phyloP scores from a whole-genome alignment of 106 monocot genomes.

The Amphibolis antarctica region DNA sequence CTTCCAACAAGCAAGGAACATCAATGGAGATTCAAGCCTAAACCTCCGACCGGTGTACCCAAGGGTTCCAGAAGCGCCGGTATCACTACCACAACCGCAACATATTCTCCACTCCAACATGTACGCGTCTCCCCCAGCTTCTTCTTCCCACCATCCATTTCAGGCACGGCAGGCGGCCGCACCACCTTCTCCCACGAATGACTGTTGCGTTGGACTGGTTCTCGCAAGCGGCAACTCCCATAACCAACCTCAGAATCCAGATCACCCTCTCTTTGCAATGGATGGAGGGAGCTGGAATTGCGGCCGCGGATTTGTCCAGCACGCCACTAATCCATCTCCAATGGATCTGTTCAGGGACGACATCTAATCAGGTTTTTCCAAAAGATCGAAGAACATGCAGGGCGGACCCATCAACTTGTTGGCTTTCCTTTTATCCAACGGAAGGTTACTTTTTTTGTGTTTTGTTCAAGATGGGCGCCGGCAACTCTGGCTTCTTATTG shows the following conservation, averaged over 20 bases:
- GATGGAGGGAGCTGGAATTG: slow-evolving; percentile 16
- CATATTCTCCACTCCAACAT: slow-evolving; percentile 33
- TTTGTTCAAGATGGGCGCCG: no score
- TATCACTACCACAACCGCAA: slow-evolving; percentile 6
- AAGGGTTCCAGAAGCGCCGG: slow-evolving; percentile 22
- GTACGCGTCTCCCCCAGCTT: slow-evolving; percentile 33
- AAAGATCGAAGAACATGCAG: no score
- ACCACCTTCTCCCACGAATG: slow-evolving; percentile 22
- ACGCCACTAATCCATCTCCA: slow-evolving; percentile 10
- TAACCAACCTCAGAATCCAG: slow-evolving; percentile 17
- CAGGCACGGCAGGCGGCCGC: slow-evolving; percentile 29
- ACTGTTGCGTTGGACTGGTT: slow-evolving; percentile 69
- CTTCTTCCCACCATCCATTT: slow-evolving; percentile 14
- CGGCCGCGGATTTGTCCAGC: slow-evolving; percentile 18
- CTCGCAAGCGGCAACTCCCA: slow-evolving; percentile 28
- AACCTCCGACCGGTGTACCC: slow-evolving; percentile 57
- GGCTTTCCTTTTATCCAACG: no score
- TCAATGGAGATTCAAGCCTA: slow-evolving; percentile 35
- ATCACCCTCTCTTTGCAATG: slow-evolving; percentile 30
- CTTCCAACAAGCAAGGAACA: slow-evolving; percentile 26
- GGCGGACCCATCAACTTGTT: no score
- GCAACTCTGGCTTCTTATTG: no score
- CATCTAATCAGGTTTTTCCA: no score
- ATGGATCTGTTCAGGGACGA: slow-evolving; percentile 1
- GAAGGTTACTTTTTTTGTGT: no score